Base-by-base conservation (phyloP, 768 basidiomycete species). In the Amanita pseudoporphyria region DNA sequence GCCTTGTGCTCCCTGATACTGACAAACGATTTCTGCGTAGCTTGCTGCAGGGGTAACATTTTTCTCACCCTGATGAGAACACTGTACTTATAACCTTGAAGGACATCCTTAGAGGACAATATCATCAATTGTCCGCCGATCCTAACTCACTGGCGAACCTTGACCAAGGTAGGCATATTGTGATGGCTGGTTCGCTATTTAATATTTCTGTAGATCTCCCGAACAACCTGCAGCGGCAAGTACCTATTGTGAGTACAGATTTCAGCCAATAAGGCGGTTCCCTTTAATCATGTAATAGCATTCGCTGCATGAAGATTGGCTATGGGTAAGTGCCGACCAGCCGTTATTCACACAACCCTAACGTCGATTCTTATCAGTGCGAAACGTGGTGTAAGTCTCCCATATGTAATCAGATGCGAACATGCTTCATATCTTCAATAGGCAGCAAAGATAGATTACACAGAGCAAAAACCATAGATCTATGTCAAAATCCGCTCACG, bases 401-500 rank as follows among this genome's bases (percentile, higher is more conserved):
- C 22, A 18, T 31, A 22, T 28, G 18, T 9, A 30, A 28, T 33
- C 24, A 22, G 21, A 5, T 19, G 13, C 22, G 16, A 45, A 14
- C 22, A 14, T 22, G 6, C 10, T 30, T 53, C 30, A 39, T 47
- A 28, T 31, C 3, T 18, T 50, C 24, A 51, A 52, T 55, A 87
- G 84, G 84, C 59, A 88, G 84, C 72, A 89, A 88, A 62, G 87
- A 91, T 57, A 73, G 89, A 35, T 66, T 92, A 0, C 67, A 88
- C 58, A 76, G 81, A 73, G 85, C 83, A 1, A 90, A 89, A 66
- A 90, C 87, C 6, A 95, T 98, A 53, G 95, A 98, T 61, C 77
- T 98, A 4, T 98, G 95, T 64, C 93, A 96, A 65, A 96, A 97
- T 59, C 94, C 94, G 5, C 71, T 96, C 45, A 97, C 94, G 41